Conservation (phyloP, 2,329 filamentous ascomycete species). For the Penicillium freii region DNA sequence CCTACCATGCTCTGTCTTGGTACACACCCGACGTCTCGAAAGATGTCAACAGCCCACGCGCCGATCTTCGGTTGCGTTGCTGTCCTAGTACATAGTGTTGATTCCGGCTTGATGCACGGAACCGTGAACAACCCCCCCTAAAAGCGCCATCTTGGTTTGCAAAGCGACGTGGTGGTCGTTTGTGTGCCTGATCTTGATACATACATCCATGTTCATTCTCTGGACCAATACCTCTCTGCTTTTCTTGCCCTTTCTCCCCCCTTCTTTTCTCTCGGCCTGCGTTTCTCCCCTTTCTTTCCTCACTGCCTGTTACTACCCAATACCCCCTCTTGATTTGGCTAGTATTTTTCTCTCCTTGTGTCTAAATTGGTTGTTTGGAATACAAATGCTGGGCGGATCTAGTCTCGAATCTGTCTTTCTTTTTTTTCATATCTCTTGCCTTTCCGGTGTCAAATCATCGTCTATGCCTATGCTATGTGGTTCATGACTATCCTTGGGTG, state of each 20-base stretch:
- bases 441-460: not conserved
- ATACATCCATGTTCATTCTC: not conserved
- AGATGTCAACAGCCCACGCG: not conserved
- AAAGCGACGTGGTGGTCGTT: slow-evolving; percentile 13
- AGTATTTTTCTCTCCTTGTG: slow-evolving; percentile 22
- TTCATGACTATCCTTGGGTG: not conserved
- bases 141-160: slow-evolving; percentile 12
- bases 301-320: slow-evolving; percentile 11
- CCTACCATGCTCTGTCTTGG: not conserved
- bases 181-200: slow-evolving; percentile 2
- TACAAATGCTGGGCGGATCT: slow-evolving; percentile 7
- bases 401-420: not conserved
- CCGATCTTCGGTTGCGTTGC: not conserved
- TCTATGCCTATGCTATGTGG: not conserved
- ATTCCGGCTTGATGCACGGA: slow-evolving; percentile 18
- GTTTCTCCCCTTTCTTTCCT: not conserved
- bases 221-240: slow-evolving; percentile 1
- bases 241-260: not conserved
- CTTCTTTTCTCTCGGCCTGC: not conserved
- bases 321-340: slow-evolving; percentile 23
- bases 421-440: not conserved
- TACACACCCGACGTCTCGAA: not conserved
- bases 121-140: slow-evolving; percentile 16
- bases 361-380: slow-evolving; percentile 5
- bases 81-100: slow-evolving; percentile 25